These are phyloP conservation scores for Pythium pyrilobum DNA, from an alignment of 352 stramenopile genomes.

Conservation along the genomic window DNA sequence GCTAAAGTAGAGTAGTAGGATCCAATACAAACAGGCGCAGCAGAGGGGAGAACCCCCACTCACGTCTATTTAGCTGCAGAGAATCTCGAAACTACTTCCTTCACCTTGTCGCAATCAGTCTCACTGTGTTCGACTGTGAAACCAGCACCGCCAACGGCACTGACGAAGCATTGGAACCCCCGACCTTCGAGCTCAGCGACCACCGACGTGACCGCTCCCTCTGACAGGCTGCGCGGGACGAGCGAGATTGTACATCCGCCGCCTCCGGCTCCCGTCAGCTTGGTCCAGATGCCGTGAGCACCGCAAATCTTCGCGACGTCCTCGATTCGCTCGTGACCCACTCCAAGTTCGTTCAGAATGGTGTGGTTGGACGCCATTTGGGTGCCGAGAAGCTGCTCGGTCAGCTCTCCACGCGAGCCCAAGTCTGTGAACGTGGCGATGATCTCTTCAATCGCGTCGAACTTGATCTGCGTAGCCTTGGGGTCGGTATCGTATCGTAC, in stretches of 20 bases:
- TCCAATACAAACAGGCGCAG: too few species aligned
- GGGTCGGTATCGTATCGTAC: conserved; percentile 49
- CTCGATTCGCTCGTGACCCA: conserved; percentile 83
- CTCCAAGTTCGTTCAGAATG: conserved; percentile 70
- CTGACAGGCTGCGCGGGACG: conserved; percentile 38
- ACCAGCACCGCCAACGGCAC: conserved; percentile 14
- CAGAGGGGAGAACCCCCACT: too few species aligned
- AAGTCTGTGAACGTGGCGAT: conserved; percentile 51
- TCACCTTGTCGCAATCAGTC: neutral
- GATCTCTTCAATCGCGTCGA: conserved; percentile 80
- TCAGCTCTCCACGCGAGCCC: conserved; percentile 30
- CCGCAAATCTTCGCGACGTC: conserved; percentile 58
- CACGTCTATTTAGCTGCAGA: too few species aligned
- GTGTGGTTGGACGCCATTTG: conserved; percentile 72
- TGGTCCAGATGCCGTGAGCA: conserved; percentile 59
- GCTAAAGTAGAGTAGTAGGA: conserved; percentile 1
- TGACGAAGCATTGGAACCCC: conserved; percentile 20
- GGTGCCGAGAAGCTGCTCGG: conserved; percentile 33
- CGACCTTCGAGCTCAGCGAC: conserved; percentile 35
- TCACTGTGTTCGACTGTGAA: conserved; percentile 9
- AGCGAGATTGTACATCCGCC: conserved; percentile 88
- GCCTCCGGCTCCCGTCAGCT: conserved; percentile 87
- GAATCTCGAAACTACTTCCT: too few species aligned
- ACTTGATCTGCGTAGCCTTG: conserved; percentile 38
- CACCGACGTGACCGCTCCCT: conserved; percentile 35